Base-by-base conservation (phyloP, 2,329 filamentous ascomycete species). In the Trichoderma lentiforme region DNA sequence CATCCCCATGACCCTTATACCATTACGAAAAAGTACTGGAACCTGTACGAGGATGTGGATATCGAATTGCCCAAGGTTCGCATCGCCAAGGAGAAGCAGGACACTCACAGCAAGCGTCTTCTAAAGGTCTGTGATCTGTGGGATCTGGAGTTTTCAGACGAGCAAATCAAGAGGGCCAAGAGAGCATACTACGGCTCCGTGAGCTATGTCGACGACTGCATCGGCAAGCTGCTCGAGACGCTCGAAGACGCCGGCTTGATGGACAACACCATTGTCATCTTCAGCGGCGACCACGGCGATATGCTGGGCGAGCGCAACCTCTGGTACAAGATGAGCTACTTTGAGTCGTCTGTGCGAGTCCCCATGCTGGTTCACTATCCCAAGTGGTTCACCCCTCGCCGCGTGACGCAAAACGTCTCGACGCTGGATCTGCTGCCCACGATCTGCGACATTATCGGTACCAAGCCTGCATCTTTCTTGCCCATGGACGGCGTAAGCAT, bases 301-400 rank as follows among this genome's bases (percentile, higher is more conserved):
- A 98, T 98, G 95, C 88, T 98, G 8, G 95, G 95, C 72, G 95
- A 98, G 85, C 91, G 94, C 68, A 92, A 93, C 6, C 85, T 98
- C 61, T 98, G 95, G 95, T 95, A 97, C 86, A 98, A 98, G 87
- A 98, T 98, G 95, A 94, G 90, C 79, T 98, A 96, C 88, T 97
- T 94, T 78, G 95, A 98, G 86, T 91, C 91, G 53, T 97, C 94
- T 14, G 93, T 94, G 60, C 92, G 95, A 32, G 95, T 98, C 26
- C 95, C 95, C 1, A 90, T 98, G 79, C 86, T 98, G 75, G 88
- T 97, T 80, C 91, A 94, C 81, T 90, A 95, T 77, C 95, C 95
- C 30, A 86, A 90, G 77, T 87, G 87, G 73, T 97, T 95, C 81
- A 80, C 86, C 15, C 91, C 94, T 36, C 93, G 90, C 83, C 91